A percentile compares a stretch with the other conserved stretches of the same genome.
These are phyloP conservation scores for Candida suzukii DNA, from an alignment of 805 yeast species.

Conservation along the genomic window DNA sequence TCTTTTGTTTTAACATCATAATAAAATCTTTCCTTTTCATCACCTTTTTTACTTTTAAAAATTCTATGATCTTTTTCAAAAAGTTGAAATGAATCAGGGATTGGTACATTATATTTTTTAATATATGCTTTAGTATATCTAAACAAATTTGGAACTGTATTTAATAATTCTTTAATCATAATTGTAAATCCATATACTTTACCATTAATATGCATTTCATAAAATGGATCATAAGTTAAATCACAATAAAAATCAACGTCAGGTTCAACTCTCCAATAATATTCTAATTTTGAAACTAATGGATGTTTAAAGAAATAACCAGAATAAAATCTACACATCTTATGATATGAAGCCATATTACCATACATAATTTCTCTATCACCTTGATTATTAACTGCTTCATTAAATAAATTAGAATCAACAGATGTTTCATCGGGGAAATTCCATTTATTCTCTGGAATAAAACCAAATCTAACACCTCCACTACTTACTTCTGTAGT, in stretches of 20 bases:
- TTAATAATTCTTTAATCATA: constrained; percentile 66
- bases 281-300: constrained; percentile 59
- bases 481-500: constrained; percentile 51
- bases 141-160: constrained; percentile 79
- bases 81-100: constrained; percentile 65
- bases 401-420: constrained; percentile 38
- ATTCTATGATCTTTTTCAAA: constrained; percentile 40
- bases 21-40: constrained; percentile 24
- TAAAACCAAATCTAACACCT: constrained; percentile 62
- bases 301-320: constrained; percentile 81
- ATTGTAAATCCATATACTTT: constrained; percentile 86
- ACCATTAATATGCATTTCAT: constrained; percentile 60
- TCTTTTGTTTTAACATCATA: constrained; percentile 14
- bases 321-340: constrained; percentile 91
- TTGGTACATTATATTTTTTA: constrained; percentile 34
- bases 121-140: constrained; percentile 63
- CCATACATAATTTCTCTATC: constrained; percentile 85
- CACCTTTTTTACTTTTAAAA: constrained; percentile 21
- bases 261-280: constrained; percentile 98
- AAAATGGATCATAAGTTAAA: constrained; percentile 84
- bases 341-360: constrained; percentile 72
- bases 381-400: constrained; percentile 65
- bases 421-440: constrained; percentile 43
- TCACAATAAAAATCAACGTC: constrained; percentile 88
- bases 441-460: constrained; percentile 61